These are phyloP conservation scores for Hypoxylon sp. DNA, from an alignment of 2,329 filamentous ascomycete species.

Conservation along the genomic window DNA sequence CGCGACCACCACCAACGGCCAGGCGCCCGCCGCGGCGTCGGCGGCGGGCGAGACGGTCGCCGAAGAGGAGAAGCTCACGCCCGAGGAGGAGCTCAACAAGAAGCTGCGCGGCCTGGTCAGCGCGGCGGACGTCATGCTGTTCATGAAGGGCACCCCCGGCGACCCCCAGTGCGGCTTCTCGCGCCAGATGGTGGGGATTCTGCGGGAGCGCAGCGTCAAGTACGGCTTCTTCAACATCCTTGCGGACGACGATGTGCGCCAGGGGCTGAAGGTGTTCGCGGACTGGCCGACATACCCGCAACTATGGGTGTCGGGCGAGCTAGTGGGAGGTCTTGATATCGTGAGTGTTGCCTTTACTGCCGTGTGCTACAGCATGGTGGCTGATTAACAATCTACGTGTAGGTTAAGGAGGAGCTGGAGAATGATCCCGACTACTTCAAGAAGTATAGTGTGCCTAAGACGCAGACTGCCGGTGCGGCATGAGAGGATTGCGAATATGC, in stretches of 20 bases:
- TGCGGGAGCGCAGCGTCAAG: slow-evolving; percentile 90
- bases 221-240: slow-evolving; percentile 99
- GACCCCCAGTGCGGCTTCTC: slow-evolving; percentile 93
- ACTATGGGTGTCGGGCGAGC: slow-evolving; percentile 88
- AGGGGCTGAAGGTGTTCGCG: slow-evolving; percentile 96
- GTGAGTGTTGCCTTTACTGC: slow-evolving; percentile 66
- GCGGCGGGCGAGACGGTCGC: slow-evolving; percentile 47
- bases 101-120: slow-evolving; percentile 87
- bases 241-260: slow-evolving; percentile 95
- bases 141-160: slow-evolving; percentile 96
- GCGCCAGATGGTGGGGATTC: slow-evolving; percentile 84
- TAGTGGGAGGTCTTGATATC: slow-evolving; percentile 95
- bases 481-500: slow-evolving; percentile 21
- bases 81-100: slow-evolving; percentile 86
- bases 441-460: slow-evolving; percentile 70
- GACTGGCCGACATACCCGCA: slow-evolving; percentile 99
- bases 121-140: slow-evolving; percentile 97
- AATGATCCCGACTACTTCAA: slow-evolving; percentile 86
- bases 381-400: slow-evolving; percentile 26
- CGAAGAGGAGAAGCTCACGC: slow-evolving; percentile 45
- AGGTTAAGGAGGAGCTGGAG: slow-evolving; percentile 95
- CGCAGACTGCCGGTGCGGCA: slow-evolving; percentile 54
- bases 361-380: slow-evolving; percentile 8
- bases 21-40: too few species aligned
- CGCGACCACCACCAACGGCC: slow-evolving; percentile 54